Base-by-base conservation (phyloP, 2,329 filamentous ascomycete species). In the Arthroderma sp. region DNA sequence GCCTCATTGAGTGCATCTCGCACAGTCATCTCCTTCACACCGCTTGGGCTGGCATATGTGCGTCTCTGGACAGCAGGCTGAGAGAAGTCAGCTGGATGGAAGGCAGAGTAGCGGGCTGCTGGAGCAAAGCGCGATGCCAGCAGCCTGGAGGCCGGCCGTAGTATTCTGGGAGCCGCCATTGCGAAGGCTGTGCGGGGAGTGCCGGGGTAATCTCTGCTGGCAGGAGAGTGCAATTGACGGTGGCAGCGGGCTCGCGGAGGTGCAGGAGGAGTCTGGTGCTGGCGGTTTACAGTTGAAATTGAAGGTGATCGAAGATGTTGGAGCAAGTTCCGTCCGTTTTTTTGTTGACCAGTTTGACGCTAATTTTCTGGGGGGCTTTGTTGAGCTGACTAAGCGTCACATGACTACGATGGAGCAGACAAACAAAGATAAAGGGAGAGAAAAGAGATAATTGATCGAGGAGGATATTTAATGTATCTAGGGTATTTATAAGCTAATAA, bases 1-100 rank as follows among this genome's bases (percentile, higher is more conserved):
- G 93, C 93, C 80, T 98, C 91, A 74, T 98, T 98, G 70, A 98
- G 80, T 60, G 93, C 93, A 72, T 98, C 93, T 78, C 93, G 84
- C 69, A 98, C 93, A 47, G 93, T 95, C 77, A 95, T 90, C 72
- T 96, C 88, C 81, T 96, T 96, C 68, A 79, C 77, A 63, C 85
- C 86, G 61, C 73, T 72, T 58, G 75, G 73, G 11, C 78, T 77
- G 39, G 81, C 81, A 75, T 84, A 84, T 64, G 74, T 74, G 67
- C 81, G 70, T 60, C 67, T 72, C 70, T 68, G 71, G 60, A 74
- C 72, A 64, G 77, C 71, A 54, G 76, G 71, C 57, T 78, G 75
- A 60, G 74, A 70, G 63, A 75, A 71, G 61, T 74, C 70, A 61
- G 75, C 71, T 60, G 75, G 76, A 66, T 78, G 77, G 70, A 80